Conservation (phyloP, 805 yeast genomes). For the Kazachstania taianensis region DNA sequence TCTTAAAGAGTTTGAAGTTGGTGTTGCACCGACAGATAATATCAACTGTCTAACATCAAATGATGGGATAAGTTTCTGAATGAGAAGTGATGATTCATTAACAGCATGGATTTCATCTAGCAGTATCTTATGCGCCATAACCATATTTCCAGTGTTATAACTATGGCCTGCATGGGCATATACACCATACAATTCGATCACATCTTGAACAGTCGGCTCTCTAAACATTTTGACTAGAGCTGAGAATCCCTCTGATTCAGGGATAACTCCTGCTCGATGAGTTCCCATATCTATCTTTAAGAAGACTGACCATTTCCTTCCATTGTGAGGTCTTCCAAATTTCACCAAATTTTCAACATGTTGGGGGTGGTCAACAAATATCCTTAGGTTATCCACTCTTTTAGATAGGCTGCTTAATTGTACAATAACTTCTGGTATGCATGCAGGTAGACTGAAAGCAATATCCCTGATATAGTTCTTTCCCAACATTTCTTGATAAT, state of each 20-base stretch:
- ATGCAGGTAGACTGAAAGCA: slow-evolving; percentile 51
- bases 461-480: slow-evolving; percentile 34
- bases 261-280: slow-evolving; percentile 50
- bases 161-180: slow-evolving; percentile 79
- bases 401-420: slow-evolving; percentile 38
- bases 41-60: slow-evolving; percentile 33
- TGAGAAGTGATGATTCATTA: slow-evolving; percentile 38
- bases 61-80: slow-evolving; percentile 19
- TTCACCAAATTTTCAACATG: slow-evolving; percentile 43
- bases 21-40: slow-evolving; percentile 74
- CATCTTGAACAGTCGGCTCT: slow-evolving; percentile 18
- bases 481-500: slow-evolving; percentile 22
- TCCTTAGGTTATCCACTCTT: slow-evolving; percentile 36
- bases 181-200: slow-evolving; percentile 49
- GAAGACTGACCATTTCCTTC: slow-evolving; percentile 47
- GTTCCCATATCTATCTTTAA: slow-evolving; percentile 66
- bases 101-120: slow-evolving; percentile 50
- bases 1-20: slow-evolving; percentile 54
- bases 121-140: slow-evolving; percentile 39
- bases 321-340: slow-evolving; percentile 21
- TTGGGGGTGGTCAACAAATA: slow-evolving; percentile 51
- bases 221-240: slow-evolving; percentile 29
- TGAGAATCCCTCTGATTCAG: slow-evolving; percentile 30
- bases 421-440: slow-evolving; percentile 36
- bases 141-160: slow-evolving; percentile 38